phyloP scores from a whole-genome alignment of 2,329 filamentous ascomycete species.

The Xylaria polymorpha region DNA sequence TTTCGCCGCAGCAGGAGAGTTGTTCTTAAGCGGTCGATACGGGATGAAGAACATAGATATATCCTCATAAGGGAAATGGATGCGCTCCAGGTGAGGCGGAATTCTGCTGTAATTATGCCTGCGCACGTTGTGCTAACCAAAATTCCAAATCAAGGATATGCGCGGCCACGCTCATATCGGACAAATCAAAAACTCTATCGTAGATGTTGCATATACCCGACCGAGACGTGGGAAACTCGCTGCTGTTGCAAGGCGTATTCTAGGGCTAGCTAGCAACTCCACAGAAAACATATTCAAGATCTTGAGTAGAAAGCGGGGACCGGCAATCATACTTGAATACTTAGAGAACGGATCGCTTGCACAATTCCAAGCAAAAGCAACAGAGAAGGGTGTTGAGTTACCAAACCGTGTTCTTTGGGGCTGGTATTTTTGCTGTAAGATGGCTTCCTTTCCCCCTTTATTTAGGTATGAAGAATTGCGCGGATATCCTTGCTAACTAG shows the following conservation, averaged over 20 bases:
- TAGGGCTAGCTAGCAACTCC: neutral
- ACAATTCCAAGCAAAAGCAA: neutral
- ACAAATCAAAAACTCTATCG: neutral
- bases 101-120: neutral
- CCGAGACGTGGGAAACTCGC: neutral
- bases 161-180: slow-evolving; percentile 15
- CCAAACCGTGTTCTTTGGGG: slow-evolving; percentile 33
- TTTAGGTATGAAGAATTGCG: neutral
- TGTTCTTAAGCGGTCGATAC: slow-evolving; percentile 24
- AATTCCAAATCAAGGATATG: neutral
- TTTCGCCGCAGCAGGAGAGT: neutral
- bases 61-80: neutral
- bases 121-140: neutral
- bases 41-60: neutral
- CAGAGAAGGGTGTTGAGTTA: fast-evolving
- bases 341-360: slow-evolving; percentile 21
- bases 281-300: slow-evolving; percentile 11
- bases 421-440: slow-evolving; percentile 24
- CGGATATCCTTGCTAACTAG: slow-evolving; percentile 6
- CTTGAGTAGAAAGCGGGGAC: neutral
- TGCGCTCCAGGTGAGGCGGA: slow-evolving; percentile 4
- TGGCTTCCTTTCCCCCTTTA: neutral
- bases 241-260: neutral
- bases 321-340: slow-evolving; percentile 25
- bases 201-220: neutral